phyloP scores from a whole-genome alignment of 2,329 filamentous ascomycete species.

The Phialemonium atrogriseum region DNA sequence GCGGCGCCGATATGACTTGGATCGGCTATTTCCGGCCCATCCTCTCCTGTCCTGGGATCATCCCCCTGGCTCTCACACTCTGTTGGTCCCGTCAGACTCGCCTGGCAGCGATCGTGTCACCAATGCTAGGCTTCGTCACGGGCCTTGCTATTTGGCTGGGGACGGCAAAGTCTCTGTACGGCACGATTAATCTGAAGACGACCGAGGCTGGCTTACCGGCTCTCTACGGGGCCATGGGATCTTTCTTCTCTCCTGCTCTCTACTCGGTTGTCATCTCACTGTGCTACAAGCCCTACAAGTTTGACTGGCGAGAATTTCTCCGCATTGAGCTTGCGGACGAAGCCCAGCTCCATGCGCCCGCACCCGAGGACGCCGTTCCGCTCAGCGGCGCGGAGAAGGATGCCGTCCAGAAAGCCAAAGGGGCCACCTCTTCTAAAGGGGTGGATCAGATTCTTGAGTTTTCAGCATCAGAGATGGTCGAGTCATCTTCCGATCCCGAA shows the following conservation, averaged over 20 bases:
- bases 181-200: conserved; percentile 29
- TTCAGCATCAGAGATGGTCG: too few species aligned
- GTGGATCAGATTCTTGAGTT: too few species aligned
- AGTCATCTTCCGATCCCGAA: too few species aligned
- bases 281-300: conserved; percentile 24
- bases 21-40: conserved; percentile 19
- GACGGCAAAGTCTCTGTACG: conserved; percentile 28
- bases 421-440: too few species aligned
- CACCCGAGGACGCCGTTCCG: not conserved
- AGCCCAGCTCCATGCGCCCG: conserved; percentile 12
- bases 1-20: conserved; percentile 39
- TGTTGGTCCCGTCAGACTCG: conserved; percentile 36
- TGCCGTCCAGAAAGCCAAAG: too few species aligned
- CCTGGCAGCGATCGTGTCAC: conserved; percentile 22
- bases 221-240: conserved; percentile 33
- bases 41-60: conserved; percentile 24
- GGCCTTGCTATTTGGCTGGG: too few species aligned
- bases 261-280: conserved; percentile 36
- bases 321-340: conserved; percentile 36
- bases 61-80: conserved; percentile 34
- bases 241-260: conserved; percentile 35
- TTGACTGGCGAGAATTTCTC: conserved; percentile 30
- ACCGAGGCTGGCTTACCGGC: conserved; percentile 30
- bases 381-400: conserved; percentile 5
- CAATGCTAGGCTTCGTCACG: conserved; percentile 33